Conservation (phyloP, 345 rosid species). For the Rhizophora apiculata region DNA sequence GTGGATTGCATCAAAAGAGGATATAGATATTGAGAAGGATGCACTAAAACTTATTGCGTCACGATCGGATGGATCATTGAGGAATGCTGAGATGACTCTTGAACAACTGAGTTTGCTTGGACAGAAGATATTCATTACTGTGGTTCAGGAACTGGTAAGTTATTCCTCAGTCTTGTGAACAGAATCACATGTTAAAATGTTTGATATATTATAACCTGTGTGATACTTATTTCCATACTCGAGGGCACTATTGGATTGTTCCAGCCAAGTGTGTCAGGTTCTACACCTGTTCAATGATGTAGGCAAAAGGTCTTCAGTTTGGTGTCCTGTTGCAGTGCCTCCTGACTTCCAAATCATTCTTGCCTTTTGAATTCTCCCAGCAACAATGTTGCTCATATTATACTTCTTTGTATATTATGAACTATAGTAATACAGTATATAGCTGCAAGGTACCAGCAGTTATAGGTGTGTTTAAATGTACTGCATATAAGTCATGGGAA, state of each 20-base stretch:
- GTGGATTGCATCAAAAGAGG: constrained; percentile 70
- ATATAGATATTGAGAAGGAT: constrained; percentile 63
- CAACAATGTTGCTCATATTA: not conserved
- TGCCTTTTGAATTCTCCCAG: not conserved
- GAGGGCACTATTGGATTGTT: not conserved
- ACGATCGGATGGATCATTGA: constrained; percentile 92
- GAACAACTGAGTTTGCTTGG: constrained; percentile 93
- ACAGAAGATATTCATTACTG: constrained; percentile 67
- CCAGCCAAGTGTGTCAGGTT: not conserved
- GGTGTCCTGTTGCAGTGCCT: not conserved
- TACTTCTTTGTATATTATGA: not conserved
- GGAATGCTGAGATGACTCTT: constrained; percentile 96
- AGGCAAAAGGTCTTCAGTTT: not conserved
- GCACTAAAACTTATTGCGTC: constrained; percentile 92
- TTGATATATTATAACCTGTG: not conserved
- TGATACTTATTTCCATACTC: not conserved
- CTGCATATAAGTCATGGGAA: no score
- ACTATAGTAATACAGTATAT: not conserved
- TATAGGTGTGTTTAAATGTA: not conserved
- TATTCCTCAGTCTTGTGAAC: not conserved
- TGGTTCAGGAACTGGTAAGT: constrained; percentile 95
- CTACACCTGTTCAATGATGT: not conserved
- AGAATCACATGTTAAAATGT: not conserved
- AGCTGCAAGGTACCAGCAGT: not conserved
- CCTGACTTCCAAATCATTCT: not conserved